Conservation (phyloP, 192 early-diverging fungal species). For the Chytriomyces sp. region DNA sequence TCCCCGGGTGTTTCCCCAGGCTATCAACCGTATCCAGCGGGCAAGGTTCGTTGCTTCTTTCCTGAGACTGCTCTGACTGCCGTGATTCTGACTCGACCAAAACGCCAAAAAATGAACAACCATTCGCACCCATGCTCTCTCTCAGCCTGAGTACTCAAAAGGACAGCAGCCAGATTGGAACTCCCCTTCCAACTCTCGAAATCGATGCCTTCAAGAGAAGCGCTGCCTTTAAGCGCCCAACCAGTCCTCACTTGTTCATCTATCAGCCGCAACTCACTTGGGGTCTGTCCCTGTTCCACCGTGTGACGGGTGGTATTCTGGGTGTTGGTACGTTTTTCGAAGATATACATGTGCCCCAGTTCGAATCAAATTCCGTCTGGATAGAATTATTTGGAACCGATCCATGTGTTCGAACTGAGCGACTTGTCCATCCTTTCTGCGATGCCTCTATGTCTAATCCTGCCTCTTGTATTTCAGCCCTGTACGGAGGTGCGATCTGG, state of each 20-base stretch:
- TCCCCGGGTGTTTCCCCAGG: conserved; percentile 8
- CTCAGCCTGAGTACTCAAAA: not conserved
- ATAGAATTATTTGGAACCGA: no score
- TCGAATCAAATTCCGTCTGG: no score
- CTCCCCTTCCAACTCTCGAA: conserved; percentile 50
- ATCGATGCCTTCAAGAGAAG: conserved; percentile 52
- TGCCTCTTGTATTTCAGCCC: conserved; percentile 5
- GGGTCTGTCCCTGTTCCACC: conserved; percentile 73
- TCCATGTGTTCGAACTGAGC: no score
- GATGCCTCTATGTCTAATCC: not conserved
- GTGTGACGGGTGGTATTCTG: conserved; percentile 77
- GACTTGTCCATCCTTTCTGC: no score
- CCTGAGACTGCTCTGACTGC: no score
- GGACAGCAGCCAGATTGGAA: conserved; percentile 4
- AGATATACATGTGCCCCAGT: no score
- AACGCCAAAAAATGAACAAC: not conserved
- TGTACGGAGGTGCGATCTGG: conserved; percentile 57
- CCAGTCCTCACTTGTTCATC: conserved; percentile 84
- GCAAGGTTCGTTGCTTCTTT: not conserved
- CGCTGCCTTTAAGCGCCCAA: conserved; percentile 67
- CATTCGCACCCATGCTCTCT: not conserved
- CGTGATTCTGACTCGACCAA: not conserved
- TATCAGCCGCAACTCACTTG: conserved; percentile 91
- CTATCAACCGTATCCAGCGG: not conserved
- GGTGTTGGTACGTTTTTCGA: conserved; percentile 62